Conservation (phyloP, 73 alveolate species). For the Stentor coeruleus region DNA sequence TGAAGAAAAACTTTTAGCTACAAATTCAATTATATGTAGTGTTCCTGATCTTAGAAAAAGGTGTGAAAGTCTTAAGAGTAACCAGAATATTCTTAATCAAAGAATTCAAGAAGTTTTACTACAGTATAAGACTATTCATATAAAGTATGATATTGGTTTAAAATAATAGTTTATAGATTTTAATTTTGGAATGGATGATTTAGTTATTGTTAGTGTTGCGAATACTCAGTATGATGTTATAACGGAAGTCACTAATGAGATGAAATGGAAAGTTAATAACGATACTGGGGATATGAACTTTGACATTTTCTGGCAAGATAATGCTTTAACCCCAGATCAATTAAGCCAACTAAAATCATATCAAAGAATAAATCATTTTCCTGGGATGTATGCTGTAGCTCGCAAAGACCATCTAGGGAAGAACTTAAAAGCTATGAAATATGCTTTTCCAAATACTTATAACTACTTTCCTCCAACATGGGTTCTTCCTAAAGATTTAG, state of each 20-base stretch:
- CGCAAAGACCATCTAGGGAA: constrained; percentile 61
- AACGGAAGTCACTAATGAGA: constrained; percentile 32
- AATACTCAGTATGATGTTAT: constrained; percentile 21
- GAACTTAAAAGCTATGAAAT: constrained; percentile 57
- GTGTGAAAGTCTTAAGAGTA: constrained; percentile 2
- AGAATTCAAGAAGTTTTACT: not conserved
- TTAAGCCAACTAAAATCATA: constrained; percentile 38
- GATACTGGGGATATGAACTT: constrained; percentile 37
- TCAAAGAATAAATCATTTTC: constrained; percentile 68
- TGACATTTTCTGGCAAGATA: constrained; percentile 52
- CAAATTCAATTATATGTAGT: constrained; percentile 36
- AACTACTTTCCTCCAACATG: constrained; percentile 85
- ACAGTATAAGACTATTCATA: not conserved
- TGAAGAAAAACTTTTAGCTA: constrained; percentile 30
- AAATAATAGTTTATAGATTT: not conserved
- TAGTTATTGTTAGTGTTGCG: not conserved
- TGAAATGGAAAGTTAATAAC: constrained; percentile 24
- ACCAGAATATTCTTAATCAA: not conserved
- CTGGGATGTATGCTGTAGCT: constrained; percentile 65
- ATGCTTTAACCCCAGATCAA: constrained; percentile 50
- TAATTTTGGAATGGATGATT: not conserved
- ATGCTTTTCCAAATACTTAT: constrained; percentile 69
- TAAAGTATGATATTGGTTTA: too few relatives aligned
- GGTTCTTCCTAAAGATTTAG: constrained; percentile 32
- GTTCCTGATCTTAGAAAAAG: constrained; percentile 38